Base-by-base conservation (phyloP, 148 eudicot species). In the Diospyros lotus region DNA sequence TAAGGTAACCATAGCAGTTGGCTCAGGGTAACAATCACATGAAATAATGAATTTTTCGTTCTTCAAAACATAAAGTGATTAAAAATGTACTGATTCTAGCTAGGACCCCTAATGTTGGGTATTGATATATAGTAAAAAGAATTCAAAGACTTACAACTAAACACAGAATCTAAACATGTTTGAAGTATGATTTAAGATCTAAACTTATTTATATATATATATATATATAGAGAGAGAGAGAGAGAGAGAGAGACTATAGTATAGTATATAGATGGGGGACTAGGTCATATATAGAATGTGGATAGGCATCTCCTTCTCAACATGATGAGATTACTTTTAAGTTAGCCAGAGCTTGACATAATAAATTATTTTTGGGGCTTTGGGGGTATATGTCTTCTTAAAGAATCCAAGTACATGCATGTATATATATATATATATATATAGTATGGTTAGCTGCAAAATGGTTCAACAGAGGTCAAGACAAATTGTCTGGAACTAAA, bases 401-500 rank as follows among this genome's bases (percentile, higher is more conserved):
- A 71, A 71, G 65, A 63, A 77, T 52, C 75, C 55, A 64, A 43
- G 56, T 64, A 54, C 51, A 71, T 39, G 75, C 68, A 77, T 50
- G 13, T 61, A 6, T 28, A 28, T 28, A 28, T 28, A 28, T 28
- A 28, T 28, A 28, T 28, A 28, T 28, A 28, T 28, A 28, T 28
- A 28, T 28, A 28, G 28, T 28, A 28, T 28, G 28, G 28, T 28
- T 28, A 28, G 28, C 52, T 48, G 6, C 52, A 59, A 6, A 39
- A 46, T 78, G 48, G 17, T 71, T 72, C 68, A 75, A 65, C 60
- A 64, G 58, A 75, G 69, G 72, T 75, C 79, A 76, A 75, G 79
- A 71, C 73, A 66, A 76, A 15, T 64, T 69, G 53, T 59, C 41
- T 55, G 71, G 68, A 42, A 65, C 9, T 56, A 75, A 55, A 70